Conservation (phyloP, 495 filamentous ascomycete species). For the Trichocladium antarcticum region DNA sequence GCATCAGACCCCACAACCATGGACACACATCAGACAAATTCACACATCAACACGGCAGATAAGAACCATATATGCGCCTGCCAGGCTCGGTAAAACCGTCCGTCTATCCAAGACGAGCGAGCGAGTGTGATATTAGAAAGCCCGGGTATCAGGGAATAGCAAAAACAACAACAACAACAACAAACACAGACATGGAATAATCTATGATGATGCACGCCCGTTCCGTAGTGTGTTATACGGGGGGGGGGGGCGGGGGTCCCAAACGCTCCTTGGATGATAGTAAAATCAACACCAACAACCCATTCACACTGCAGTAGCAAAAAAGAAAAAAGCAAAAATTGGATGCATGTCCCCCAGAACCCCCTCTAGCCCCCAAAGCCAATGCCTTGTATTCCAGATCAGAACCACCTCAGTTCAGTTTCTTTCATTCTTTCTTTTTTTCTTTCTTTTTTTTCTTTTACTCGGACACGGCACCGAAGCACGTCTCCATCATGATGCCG, state of each 20-base stretch:
- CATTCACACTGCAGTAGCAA: background rate
- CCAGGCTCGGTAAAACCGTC: no score
- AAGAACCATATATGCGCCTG: no score
- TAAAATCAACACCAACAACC: background rate
- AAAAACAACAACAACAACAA: background rate
- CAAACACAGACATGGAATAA: background rate
- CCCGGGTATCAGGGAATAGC: background rate
- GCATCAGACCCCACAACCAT: no score
- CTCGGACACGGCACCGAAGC: background rate
- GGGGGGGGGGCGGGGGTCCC: background rate
- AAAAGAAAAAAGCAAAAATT: no score
- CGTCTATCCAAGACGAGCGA: no score
- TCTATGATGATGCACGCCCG: background rate
- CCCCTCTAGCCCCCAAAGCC: no score
- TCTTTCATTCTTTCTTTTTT: no score
- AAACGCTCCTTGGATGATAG: background rate
- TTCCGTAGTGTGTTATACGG: background rate
- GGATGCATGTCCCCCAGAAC: no score
- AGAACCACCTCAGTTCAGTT: no score
- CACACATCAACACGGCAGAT: no score
- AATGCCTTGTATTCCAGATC: no score
- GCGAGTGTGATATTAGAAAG: background rate
- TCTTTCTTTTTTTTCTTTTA: background rate
- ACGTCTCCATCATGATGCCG: constrained; percentile 29
- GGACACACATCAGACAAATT: no score